Conservation (phyloP, 2,329 filamentous ascomycete genomes). For the Zasmidium angulare region DNA sequence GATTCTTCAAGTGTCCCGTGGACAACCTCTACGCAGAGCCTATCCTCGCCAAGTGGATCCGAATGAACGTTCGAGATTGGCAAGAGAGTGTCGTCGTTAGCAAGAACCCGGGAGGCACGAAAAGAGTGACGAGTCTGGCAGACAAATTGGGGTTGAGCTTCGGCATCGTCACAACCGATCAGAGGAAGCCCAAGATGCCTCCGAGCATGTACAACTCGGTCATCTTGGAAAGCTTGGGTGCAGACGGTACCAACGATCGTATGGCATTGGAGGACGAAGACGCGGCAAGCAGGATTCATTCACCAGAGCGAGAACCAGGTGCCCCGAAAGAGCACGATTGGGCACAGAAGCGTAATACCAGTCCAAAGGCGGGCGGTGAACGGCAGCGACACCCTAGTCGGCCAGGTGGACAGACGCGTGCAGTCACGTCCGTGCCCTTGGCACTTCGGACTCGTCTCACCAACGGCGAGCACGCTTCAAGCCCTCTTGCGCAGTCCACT, state of each 20-base stretch:
- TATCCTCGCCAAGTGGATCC: constrained; percentile 92
- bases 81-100: constrained; percentile 91
- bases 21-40: constrained; percentile 97
- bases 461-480: constrained; percentile 29
- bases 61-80: constrained; percentile 84
- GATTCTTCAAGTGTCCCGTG: constrained; percentile 96
- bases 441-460: constrained; percentile 23
- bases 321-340: constrained; percentile 30
- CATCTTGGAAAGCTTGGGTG: constrained; percentile 57
- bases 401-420: constrained; percentile 14
- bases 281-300: constrained; percentile 14
- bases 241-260: constrained; percentile 43
- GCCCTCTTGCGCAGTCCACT: constrained; percentile 34
- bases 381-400: constrained; percentile 7
- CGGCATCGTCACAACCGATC: constrained; percentile 88
- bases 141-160: constrained; percentile 97
- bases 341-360: constrained; percentile 21
- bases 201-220: constrained; percentile 75
- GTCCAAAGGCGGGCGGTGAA: constrained; percentile 17
- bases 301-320: constrained; percentile 10
- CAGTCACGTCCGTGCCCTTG: constrained; percentile 20
- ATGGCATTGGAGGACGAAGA: constrained; percentile 18
- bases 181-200: constrained; percentile 49
- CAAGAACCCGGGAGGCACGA: constrained; percentile 96
- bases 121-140: constrained; percentile 91